Evolutionary conservation across 1,284 basidiomycete genomes (phyloP), one percentile per base, ranked within the genome.

Genomic region (Ceratobasidium papillatum): DNA sequence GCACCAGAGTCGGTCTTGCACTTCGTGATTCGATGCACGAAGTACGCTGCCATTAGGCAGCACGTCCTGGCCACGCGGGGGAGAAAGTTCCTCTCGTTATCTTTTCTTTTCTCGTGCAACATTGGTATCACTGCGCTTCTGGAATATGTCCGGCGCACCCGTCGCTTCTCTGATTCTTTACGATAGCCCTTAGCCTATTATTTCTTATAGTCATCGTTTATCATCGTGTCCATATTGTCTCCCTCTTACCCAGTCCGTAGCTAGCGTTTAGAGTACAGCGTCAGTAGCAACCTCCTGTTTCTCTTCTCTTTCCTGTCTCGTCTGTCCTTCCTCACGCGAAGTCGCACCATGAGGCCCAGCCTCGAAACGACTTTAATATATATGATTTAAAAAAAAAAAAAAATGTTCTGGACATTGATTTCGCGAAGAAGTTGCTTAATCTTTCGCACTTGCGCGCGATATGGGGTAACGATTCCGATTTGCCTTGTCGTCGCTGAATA

Each of bases 391-490:
- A 14, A 14, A 49, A 22, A 49, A 19, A n/a, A n/a, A n/a, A n/a
- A n/a, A n/a, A n/a, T n/a, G n/a, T n/a, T n/a, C 11, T 79, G 82
- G 32, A 82, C 81, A 0, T 84, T 82, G 0, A 79, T 77, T 9
- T 74, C 76, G n/a, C 77, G 77, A 19, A 89, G 78, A 1, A 81
- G 75, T 5, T 76, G 78, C 12, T 86, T 81, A 27, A 90, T 84
- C 77, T 86, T 87, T n/a, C 81, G 79, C 36, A 84, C 85, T 77
- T 90, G 89, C 0, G 87, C 86, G 63, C 86, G 84, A 77, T 89
- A 89, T 1, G 89, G 88, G 0, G 87, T 78, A 58, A 89, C 87
- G 17, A 89, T 81, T 0, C 88, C 87, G 72, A 88, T 87, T 17
- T 88, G 85, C 22, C 32, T 62, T 27, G 59, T 62, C 19, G 59